These are phyloP conservation scores for Hypsizygus marmoreus DNA, from an alignment of 768 basidiomycete genomes.

Conservation along the genomic window DNA sequence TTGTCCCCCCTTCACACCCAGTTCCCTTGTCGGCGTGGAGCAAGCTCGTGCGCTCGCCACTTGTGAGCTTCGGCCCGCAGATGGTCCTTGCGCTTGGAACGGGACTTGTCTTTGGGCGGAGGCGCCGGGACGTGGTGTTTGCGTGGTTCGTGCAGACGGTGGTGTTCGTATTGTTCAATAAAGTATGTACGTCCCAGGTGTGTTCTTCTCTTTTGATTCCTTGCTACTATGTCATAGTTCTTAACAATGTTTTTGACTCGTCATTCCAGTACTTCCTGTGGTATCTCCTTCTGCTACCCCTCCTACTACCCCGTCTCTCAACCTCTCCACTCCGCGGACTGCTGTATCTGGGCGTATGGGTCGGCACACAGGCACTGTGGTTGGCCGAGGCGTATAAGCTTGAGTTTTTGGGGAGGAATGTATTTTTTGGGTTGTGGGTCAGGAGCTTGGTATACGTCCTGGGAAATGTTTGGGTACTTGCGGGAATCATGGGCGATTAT, in stretches of 20 bases:
- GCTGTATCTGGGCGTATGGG: slow-evolving; percentile 62
- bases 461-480: slow-evolving; percentile 82
- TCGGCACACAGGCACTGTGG: slow-evolving; percentile 83
- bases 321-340: slow-evolving; percentile 47
- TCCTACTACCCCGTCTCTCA: slow-evolving; percentile 68
- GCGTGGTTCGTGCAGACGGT: slow-evolving; percentile 92
- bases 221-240: too few relatives aligned
- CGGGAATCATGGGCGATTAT: slow-evolving; percentile 51
- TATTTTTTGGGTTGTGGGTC: slow-evolving; percentile 77
- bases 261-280: slow-evolving; percentile 99
- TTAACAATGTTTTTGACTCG: too few relatives aligned
- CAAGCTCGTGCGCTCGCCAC: slow-evolving; percentile 62
- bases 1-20: slow-evolving; percentile 18
- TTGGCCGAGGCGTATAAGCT: slow-evolving; percentile 87
- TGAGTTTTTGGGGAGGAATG: slow-evolving; percentile 81
- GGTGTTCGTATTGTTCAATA: slow-evolving; percentile 94
- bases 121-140: slow-evolving; percentile 64
- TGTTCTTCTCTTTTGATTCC: slow-evolving; percentile 13
- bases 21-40: slow-evolving; percentile 35
- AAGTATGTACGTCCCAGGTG: slow-evolving; percentile 97
- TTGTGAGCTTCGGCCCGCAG: slow-evolving; percentile 85
- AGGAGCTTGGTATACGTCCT: slow-evolving; percentile 73
- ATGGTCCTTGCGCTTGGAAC: slow-evolving; percentile 68
- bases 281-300: slow-evolving; percentile 89
- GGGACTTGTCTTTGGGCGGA: slow-evolving; percentile 71